These are phyloP conservation scores for Talaromyces stipitatus DNA, from an alignment of 495 filamentous ascomycete genomes.

Conservation along the genomic window DNA sequence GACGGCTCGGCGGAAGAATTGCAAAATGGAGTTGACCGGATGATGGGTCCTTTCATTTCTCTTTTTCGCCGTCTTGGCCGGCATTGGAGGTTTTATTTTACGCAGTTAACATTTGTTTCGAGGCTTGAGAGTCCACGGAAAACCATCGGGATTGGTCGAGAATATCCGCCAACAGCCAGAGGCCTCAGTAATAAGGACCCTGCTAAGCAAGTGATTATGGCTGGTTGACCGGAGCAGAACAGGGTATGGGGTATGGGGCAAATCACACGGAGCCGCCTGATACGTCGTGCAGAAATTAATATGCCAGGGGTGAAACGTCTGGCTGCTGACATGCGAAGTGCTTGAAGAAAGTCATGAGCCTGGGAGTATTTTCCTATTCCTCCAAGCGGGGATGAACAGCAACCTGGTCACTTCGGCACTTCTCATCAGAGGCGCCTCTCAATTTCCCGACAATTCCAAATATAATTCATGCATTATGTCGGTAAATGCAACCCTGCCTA, in stretches of 20 bases:
- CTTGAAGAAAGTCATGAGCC: neutral
- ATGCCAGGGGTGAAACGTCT: neutral
- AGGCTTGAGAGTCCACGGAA: neutral
- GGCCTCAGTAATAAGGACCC: neutral
- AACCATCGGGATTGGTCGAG: neutral
- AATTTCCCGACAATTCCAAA: neutral
- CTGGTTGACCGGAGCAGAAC: neutral
- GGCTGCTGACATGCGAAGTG: neutral
- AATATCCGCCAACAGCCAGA: too few species aligned
- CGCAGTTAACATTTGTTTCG: neutral
- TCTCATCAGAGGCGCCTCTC: neutral
- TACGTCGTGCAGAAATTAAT: neutral
- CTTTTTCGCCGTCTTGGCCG: neutral
- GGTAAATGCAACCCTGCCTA: slow-evolving; percentile 2
- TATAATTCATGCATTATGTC: neutral
- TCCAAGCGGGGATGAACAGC: neutral
- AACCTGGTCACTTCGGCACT: neutral
- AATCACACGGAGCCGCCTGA: neutral
- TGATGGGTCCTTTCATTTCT: neutral
- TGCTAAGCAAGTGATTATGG: neutral
- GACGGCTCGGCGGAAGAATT: neutral
- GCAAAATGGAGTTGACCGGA: neutral
- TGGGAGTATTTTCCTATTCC: slow-evolving; percentile 2
- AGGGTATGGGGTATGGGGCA: neutral
- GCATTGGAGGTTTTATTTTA: neutral